Conservation (phyloP, 345 rosid genomes). For the Aquilaria malaccensis region DNA sequence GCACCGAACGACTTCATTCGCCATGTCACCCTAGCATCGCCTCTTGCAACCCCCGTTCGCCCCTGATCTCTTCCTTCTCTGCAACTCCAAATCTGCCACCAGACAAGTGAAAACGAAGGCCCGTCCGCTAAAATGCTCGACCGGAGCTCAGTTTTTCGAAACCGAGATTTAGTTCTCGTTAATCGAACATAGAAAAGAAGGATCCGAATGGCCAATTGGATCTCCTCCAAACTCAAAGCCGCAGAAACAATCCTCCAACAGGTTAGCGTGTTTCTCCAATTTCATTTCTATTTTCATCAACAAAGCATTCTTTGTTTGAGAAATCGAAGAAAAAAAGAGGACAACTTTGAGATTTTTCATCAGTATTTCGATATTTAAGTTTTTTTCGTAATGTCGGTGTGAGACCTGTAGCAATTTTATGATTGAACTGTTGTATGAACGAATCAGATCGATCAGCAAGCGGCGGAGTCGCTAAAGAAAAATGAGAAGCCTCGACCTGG, state of each 20-base stretch:
- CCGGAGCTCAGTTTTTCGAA: background rate
- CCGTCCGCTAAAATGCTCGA: background rate
- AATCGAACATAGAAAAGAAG: background rate
- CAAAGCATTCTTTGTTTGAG: background rate
- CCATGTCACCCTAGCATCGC: background rate
- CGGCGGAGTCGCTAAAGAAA: constrained; percentile 85
- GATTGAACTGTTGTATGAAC: constrained; percentile 16
- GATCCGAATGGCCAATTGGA: constrained; percentile 75
- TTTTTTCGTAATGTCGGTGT: background rate
- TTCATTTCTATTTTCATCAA: too few relatives aligned
- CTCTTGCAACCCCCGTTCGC: background rate
- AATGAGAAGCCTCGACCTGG: constrained; percentile 53
- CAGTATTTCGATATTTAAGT: background rate
- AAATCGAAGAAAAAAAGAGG: background rate
- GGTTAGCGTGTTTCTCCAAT: constrained; percentile 21
- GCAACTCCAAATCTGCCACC: constrained; percentile 2
- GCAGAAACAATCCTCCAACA: constrained; percentile 84
- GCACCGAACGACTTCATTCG: background rate
- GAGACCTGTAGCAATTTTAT: constrained; percentile 6
- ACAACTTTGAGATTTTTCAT: background rate
- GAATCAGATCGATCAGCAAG: constrained; percentile 88
- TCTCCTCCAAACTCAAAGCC: constrained; percentile 89
- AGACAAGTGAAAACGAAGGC: background rate
- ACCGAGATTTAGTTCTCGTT: background rate
- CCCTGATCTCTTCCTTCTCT: constrained; percentile 1